These are phyloP conservation scores for Lasiodiplodia hormozganensis DNA, from an alignment of 2,329 filamentous ascomycete species.

Conservation along the genomic window DNA sequence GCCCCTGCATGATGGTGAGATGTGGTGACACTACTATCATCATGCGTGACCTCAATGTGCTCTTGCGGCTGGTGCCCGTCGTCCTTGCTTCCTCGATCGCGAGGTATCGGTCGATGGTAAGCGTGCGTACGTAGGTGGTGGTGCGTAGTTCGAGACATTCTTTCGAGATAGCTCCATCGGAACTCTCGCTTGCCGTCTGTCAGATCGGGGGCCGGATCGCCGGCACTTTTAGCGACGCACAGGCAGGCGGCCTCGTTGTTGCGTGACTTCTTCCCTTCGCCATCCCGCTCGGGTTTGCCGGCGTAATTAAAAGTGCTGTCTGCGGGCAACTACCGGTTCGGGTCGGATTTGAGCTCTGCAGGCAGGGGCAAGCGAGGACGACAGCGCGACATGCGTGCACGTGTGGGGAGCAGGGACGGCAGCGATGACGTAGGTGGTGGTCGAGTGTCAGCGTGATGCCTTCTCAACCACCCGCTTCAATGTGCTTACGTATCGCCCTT, in stretches of 20 bases:
- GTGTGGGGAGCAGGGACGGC: neutral
- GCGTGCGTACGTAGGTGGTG: neutral
- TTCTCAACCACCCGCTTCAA: neutral
- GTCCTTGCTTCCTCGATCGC: neutral
- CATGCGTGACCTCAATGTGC: neutral
- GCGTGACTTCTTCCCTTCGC: constrained; percentile 9
- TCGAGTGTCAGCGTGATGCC: neutral
- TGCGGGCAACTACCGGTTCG: neutral
- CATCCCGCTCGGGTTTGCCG: neutral
- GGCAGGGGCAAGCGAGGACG: neutral
- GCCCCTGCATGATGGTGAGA: neutral
- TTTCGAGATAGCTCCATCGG: neutral
- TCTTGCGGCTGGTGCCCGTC: neutral
- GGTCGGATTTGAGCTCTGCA: neutral
- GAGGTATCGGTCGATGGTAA: neutral
- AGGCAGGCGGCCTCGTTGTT: neutral
- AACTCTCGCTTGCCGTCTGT: too few relatives aligned
- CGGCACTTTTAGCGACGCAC: too few relatives aligned
- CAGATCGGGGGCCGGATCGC: too few relatives aligned
- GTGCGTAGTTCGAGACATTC: neutral
- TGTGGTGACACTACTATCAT: neutral
- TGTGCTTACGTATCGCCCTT: neutral
- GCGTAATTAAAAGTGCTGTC: neutral
- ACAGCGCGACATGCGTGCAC: neutral
- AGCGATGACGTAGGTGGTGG: constrained; percentile 19